Conservation (phyloP, 805 yeast genomes). For the Phaffomyces thermotolerans region DNA sequence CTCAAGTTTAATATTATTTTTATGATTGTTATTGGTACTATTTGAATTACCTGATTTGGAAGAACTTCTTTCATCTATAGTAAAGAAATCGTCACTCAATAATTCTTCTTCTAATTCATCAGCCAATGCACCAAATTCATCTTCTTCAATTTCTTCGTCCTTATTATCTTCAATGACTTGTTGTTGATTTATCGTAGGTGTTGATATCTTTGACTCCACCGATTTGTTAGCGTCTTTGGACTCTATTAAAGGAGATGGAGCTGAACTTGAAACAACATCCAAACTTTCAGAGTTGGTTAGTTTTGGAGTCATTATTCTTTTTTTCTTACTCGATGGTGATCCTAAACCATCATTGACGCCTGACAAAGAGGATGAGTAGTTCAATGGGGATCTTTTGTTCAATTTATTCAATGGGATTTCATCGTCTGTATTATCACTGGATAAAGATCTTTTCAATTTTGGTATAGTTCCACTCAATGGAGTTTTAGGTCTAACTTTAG, state of each 20-base stretch:
- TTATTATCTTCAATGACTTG: not conserved
- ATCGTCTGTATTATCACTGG: slow-evolving; percentile 7
- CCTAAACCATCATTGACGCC: not conserved
- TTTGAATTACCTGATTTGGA: too few species aligned
- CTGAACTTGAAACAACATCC: not conserved
- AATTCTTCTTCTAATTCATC: slow-evolving; percentile 22
- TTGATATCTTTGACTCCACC: slow-evolving; percentile 6
- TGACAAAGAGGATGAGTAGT: too few species aligned
- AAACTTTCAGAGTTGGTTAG: not conserved
- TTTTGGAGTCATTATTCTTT: not conserved
- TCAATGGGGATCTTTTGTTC: too few species aligned
- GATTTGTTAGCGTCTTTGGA: too few species aligned
- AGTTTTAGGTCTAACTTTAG: slow-evolving; percentile 15
- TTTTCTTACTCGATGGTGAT: not conserved
- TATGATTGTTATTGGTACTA: not conserved
- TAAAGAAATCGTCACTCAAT: slow-evolving; percentile 5
- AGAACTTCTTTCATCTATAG: slow-evolving; percentile 8
- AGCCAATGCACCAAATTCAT: slow-evolving; percentile 18
- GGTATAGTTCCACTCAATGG: slow-evolving; percentile 13
- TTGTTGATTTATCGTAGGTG: not conserved
- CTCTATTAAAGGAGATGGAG: slow-evolving; percentile 2
- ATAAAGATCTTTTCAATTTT: slow-evolving; percentile 2
- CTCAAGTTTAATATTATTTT: not conserved
- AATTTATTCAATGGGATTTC: slow-evolving; percentile 9
- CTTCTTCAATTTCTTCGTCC: slow-evolving; percentile 6